Base-by-base conservation (phyloP, 177 flowering plant species). In the Tripterygium wilfordii region DNA sequence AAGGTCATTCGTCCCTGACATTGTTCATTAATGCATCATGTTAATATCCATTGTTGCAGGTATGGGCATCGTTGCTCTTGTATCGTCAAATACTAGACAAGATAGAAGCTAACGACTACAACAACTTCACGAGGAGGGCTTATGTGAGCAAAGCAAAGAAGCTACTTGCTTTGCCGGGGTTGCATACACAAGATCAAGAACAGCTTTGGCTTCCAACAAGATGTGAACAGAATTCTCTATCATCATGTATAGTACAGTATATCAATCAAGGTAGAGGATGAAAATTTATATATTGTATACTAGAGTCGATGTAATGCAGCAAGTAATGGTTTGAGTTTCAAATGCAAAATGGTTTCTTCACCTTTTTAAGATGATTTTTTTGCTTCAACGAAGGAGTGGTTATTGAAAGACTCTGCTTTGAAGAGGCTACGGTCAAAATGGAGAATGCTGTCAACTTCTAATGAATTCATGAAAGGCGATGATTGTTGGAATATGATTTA, bases 121-220 rank as follows among this genome's bases (percentile, higher is more conserved):
- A 88, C 69, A 85, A 80, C 63, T 85, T 88, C 75, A 76, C 88
- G 0, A 88, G 66, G 66, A 76, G 95, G 48, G 96, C 95, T 14
- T 85, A 83, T 45, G 95, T 88, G 4, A 65, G 83, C 60, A 85
- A 83, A 62, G 70, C 73, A 10, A 83, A 81, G 74, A 88, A 88
- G 63, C 25, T 88, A 27, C 38, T 70, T 25, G 64, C 88, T 25
- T 60, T 88, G 56, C 95, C 95, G n/a, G n/a, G 0, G 29, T 63
- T 25, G 82, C 96, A 1, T 85, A 78, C 58, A 74, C 71, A 7
- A 84, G 56, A 53, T 65, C 74, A 42, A 71, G 61, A 62, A 47
- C 41, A 28, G 10, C 62, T 1, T 35, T 67, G 0, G 35, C 47
- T 31, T 51, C 61, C 20, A 53, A 21, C 8, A 61, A 75, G 63